Evolutionary conservation across 202 grass and related monocot species (phyloP), one percentile per base, ranked within the genome.

Genomic region (Setaria viridis): DNA sequence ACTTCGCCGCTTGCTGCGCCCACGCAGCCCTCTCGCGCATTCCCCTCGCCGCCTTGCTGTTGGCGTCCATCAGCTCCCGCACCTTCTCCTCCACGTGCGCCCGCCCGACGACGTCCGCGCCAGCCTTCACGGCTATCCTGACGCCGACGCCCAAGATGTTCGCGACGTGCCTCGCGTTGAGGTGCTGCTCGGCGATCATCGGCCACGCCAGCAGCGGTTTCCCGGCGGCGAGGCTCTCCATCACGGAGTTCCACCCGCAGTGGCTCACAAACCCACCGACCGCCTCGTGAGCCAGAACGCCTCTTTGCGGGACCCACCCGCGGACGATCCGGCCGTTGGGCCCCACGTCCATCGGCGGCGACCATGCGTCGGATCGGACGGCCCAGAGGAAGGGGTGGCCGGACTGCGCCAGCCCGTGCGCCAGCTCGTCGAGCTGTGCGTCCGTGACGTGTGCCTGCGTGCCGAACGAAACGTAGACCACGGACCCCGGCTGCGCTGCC

Each of bases 211-310:
- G 76, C 14, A 93, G 19, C 11, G 93, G 95, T 76, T 93, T 88
- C 46, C 89, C 95, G 2, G 48, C 88, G 4, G 43, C 48, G 19
- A 98, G 85, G 84, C 87, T 93, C 82, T 97, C 92, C 67, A 90
- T 84, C 25, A 82, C 74, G 54, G 95, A 94, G 85, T 95, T 98
- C 95, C 95, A 95, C 11, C 89, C 90, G 56, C 89, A 93, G 45
- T 97, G 95, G 80, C 90, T 97, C 30, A 94, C 48, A 80, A 95
- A 95, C 7, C 75, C 93, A 3, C 89, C 85, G 0, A 91, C 77
- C 0, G 87, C 50, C 2, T 0, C 0, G 82, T 98, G 95, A 11
- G 62, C 67, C 2, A 95, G 79, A 1, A 98, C 85, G 4, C 87
- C 80, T 0, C 53, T 85, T n/a, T 95, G 93, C 0, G 91, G 95